Base-by-base conservation (phyloP, 805 yeast genomes). In the Sugiyamaella lignohabitans region DNA sequence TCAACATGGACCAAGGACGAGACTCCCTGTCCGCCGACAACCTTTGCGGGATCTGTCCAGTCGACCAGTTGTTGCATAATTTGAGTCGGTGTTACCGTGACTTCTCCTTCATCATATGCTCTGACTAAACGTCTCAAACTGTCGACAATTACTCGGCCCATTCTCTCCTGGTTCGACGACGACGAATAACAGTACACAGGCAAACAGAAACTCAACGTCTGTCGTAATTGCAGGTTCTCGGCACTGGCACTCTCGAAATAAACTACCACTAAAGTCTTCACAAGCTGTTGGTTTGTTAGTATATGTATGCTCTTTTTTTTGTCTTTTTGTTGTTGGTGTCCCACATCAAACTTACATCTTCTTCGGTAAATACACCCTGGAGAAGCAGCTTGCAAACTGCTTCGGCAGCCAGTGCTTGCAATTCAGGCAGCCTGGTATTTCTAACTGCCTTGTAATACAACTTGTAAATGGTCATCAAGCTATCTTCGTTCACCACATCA, bases 121-220 rank as follows among this genome's bases (percentile, higher is more conserved):
- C 63, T 68, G 53, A 78, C 76, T 50, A 84, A 62, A 55, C 93
- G 69, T 46, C 70, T 42, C 35, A 55, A 20, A 20, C 51, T 50
- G 39, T 59, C 51, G 43, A 61, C 48, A 22, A 60, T 53, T 39
- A 53, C 73, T 27, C 76, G 65, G 4, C 80, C 73, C 58, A 88
- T 65, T 50, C 80, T 71, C 42, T 72, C 74, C 61, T 87, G 96
- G 60, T 88, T 95, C 16, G 67, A 67, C 0, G 71, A 68, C 56
- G 82, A 88, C 29, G 95, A 84, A 59, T 79, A 84, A 34, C 93
- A 80, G 61, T 85, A 87, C 0, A 85, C 95, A 0, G 97, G 96
- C 16, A 89, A 71, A 61, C 95, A 88, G 58, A 86, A 89, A 6
- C 93, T 78, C 49, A 89, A 74, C 0, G 85, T 84, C 62, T 89